Evolutionary conservation across 1,284 basidiomycete genomes (phyloP), one percentile per base, ranked within the genome.

Genomic region (Amylostereum areolatum): DNA sequence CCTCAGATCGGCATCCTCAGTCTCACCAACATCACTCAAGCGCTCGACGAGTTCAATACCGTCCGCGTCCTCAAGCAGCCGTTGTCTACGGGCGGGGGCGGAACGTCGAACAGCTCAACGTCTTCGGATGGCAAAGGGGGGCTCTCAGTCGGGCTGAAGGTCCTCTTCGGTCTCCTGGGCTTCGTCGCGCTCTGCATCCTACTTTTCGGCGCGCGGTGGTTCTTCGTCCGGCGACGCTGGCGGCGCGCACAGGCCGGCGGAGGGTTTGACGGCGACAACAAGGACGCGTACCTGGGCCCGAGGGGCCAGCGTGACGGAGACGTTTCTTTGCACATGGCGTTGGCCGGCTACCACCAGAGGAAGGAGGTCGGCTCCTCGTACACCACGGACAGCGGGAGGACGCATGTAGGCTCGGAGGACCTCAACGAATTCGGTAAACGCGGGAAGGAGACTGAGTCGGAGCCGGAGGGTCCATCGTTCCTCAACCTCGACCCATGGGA

Each of bases 51-150:
- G 55, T 89, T 89, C 64, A 58, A 80, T 40, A 74, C 70, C 3
- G 83, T 88, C 3, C 74, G 86, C 1, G 76, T 87, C 12, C 65
- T 81, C 36, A 74, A 81, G 45, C 71, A 79, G 54, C 78, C 82
- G 1, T 63, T 85, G 11, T 51, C 57, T 12, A 39, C 43, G 4
- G 31, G 28, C 18, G 34, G 45, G 8, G 40, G 43, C 27, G 36
- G 32, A 25, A 46, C 37, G 25, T 24, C 44, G n/a, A 18, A 18
- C 18, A 48, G 50, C 28, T 31, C 45, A 36, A 3, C 50, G 47
- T 32, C 33, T 4, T 44, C 31, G 36, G 53, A 46, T 0, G 60
- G 59, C 0, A 59, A 62, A 18, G 63, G 70, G 52, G 70, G 71
- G 53, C 54, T 81, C 6, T 73, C 71, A 3, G 71, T 84, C 3